Conservation (phyloP, 106 monocot genomes). For the Dioscorea zingiberensis region DNA sequence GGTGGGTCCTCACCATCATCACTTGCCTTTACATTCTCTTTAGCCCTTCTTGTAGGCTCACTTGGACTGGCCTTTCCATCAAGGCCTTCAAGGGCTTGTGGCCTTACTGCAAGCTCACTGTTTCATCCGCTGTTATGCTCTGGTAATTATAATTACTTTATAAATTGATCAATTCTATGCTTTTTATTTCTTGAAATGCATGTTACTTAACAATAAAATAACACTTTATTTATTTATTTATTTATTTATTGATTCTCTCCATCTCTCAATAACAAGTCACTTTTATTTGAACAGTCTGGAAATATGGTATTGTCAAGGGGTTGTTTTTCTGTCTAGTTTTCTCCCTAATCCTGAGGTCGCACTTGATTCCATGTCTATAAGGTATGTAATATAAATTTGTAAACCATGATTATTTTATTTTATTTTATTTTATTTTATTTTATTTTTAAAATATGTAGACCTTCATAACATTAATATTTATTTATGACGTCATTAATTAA, state of each 20-base stretch:
- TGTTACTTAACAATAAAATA: too few species aligned
- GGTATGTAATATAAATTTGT: slow-evolving; percentile 14
- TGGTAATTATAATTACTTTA: slow-evolving; percentile 28
- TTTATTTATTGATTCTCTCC: too few species aligned
- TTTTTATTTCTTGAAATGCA: too few species aligned
- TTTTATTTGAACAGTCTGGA: slow-evolving; percentile 42
- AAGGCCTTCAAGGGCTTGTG: slow-evolving; percentile 53
- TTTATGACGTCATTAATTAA: too few species aligned
- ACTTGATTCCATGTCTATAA: slow-evolving; percentile 58
- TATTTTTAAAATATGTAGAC: too few species aligned
- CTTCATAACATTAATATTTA: too few species aligned
- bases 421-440: background rate
- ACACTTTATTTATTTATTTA: too few species aligned
- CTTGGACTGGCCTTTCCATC: slow-evolving; percentile 64
- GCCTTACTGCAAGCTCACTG: slow-evolving; percentile 58
- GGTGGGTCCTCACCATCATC: slow-evolving; percentile 46
- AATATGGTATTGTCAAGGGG: slow-evolving; percentile 50
- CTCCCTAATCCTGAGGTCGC: slow-evolving; percentile 39
- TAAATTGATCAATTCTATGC: too few species aligned
- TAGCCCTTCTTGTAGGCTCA: slow-evolving; percentile 40
- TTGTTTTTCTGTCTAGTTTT: slow-evolving; percentile 42
- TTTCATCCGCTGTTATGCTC: slow-evolving; percentile 70
- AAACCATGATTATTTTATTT: background rate
- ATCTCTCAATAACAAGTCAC: too few species aligned
- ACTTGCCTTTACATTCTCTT: slow-evolving; percentile 37